Conservation (phyloP, 106 monocot genomes). For the Acorus calamus region DNA sequence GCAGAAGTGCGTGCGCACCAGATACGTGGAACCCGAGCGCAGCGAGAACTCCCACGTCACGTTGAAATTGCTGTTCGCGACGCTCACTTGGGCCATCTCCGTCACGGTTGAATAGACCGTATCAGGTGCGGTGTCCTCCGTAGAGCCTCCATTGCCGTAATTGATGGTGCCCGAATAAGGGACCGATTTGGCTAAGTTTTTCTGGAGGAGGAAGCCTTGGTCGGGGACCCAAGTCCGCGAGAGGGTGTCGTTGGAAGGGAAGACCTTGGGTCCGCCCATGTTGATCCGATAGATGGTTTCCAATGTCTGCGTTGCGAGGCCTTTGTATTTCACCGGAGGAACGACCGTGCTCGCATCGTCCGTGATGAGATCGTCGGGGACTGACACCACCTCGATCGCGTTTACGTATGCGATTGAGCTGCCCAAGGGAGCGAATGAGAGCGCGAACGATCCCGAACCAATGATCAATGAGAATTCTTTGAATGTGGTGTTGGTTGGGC, state of each 20-base stretch:
- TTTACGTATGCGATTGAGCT: conserved; percentile 48
- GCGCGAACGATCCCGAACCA: conserved; percentile 9
- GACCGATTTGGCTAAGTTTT: conserved; percentile 5
- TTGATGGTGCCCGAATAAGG: conserved; percentile 2
- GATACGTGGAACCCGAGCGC: conserved; percentile 25
- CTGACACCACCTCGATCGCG: conserved; percentile 67
- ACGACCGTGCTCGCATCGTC: conserved; percentile 32
- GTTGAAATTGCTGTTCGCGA: conserved; percentile 28
- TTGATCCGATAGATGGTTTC: conserved; percentile 72
- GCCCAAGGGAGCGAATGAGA: conserved; percentile 35
- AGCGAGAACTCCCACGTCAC: conserved; percentile 67
- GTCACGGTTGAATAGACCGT: conserved; percentile 41
- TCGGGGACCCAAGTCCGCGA: conserved; percentile 65
- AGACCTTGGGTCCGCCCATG: conserved; percentile 46
- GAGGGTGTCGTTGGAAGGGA: conserved; percentile 47
- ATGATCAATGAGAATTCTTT: conserved; percentile 50
- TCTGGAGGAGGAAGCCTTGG: conserved; percentile 15
- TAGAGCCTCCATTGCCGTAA: conserved; percentile 18
- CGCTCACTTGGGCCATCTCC: conserved; percentile 7
- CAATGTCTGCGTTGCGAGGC: conserved; percentile 27
- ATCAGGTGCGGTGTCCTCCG: conserved; percentile 40
- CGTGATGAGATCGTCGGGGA: conserved; percentile 44
- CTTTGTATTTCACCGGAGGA: conserved; percentile 15
- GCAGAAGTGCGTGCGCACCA: conserved; percentile 74
- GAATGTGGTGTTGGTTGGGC: conserved; percentile 11